A percentile compares a stretch with the other conserved stretches of the same genome.
Evolutionary conservation across 176 grass and related monocot species (phyloP).

Genomic region (Raddia guianensis): DNA sequence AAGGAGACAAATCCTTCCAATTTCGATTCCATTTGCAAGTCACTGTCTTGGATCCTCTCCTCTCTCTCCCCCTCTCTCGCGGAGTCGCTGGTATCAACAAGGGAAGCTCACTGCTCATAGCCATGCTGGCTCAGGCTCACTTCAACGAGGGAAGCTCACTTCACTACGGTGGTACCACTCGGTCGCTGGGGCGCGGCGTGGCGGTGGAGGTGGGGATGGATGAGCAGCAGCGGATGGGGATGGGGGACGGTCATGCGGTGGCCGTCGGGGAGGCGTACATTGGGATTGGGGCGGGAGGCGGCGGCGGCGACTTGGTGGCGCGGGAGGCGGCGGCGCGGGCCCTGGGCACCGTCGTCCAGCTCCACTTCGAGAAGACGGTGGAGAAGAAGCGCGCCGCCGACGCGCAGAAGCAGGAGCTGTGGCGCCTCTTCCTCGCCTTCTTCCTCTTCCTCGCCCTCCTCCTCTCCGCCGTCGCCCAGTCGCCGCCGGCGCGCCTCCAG

Average conservation of each 20-base stretch:
- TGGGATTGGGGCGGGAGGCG: not conserved
- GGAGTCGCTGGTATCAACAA: too few species aligned
- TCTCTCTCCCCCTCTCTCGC: too few species aligned
- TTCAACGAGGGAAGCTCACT: too few species aligned
- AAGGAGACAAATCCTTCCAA: too few species aligned
- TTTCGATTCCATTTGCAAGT: too few species aligned
- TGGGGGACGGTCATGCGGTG: not conserved
- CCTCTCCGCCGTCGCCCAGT: slow-evolving; percentile 49
- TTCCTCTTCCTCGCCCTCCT: slow-evolving; percentile 78
- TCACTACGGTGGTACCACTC: too few species aligned
- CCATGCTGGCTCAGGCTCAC: too few species aligned
- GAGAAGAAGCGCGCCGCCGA: slow-evolving; percentile 93
- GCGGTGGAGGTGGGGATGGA: slow-evolving; percentile 25
- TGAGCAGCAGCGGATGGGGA: slow-evolving; percentile 24
- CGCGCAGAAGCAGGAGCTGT: slow-evolving; percentile 95
- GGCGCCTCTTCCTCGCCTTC: slow-evolving; percentile 94
- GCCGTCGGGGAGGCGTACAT: slow-evolving; percentile 42
- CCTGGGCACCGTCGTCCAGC: slow-evolving; percentile 77
- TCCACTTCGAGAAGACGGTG: slow-evolving; percentile 94
- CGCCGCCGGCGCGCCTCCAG: slow-evolving; percentile 51
- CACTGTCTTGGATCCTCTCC: too few species aligned
- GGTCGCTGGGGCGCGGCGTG: too few species aligned
- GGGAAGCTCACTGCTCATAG: too few species aligned
- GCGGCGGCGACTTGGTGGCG: slow-evolving; percentile 31
- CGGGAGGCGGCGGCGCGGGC: slow-evolving; percentile 66